Base-by-base conservation (phyloP, 345 rosid genomes). In the Camelina laxa region DNA sequence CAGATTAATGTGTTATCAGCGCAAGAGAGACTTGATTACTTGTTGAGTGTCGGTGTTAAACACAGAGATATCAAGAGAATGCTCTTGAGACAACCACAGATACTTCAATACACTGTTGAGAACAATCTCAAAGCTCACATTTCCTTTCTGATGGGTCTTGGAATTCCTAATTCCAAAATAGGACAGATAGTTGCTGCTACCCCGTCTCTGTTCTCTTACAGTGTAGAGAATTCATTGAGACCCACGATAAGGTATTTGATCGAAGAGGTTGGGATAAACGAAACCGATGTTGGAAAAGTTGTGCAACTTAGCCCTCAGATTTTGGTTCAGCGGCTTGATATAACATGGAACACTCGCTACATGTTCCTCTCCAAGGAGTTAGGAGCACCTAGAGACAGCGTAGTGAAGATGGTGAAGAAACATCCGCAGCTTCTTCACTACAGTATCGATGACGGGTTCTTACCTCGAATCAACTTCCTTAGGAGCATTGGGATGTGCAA, bases 371-470 rank as follows among this genome's bases (percentile, higher is more conserved):
- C 99, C 1, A 82, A 87, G 82, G 96, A 95, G 78, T 54, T 95
- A 65, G 99, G 97, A 78, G 99, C 97, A 69, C 87, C 97, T 53
- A 87, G 89, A 70, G 99, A 90, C 57, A 83, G 89, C 66, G 80
- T 95, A 0, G 92, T 91, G 75, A 95, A 95, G 82, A 95, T 91
- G 97, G 97, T 95, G 54, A 90, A 76, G 45, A 91, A 88, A 77
- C 99, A 95, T 77, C 97, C 97, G 2, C 99, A 91, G 84, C 85
- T 95, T 45, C 97, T 95, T 60, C 97, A 91, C 74, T 95, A 95
- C 77, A 95, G 99, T 78, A 86, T 95, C 1, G 97, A 95, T 19
- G 93, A 90, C 11, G 99, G 97, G 21, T 84, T 92, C 45, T 77
- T 95, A 72, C 97, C 99, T 16, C 83, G 96, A 79, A 95, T 95